A percentile compares a stretch with the other conserved stretches of the same genome.
These are phyloP conservation scores for Pistacia atlantica DNA, from an alignment of 345 rosid species.

Conservation along the genomic window DNA sequence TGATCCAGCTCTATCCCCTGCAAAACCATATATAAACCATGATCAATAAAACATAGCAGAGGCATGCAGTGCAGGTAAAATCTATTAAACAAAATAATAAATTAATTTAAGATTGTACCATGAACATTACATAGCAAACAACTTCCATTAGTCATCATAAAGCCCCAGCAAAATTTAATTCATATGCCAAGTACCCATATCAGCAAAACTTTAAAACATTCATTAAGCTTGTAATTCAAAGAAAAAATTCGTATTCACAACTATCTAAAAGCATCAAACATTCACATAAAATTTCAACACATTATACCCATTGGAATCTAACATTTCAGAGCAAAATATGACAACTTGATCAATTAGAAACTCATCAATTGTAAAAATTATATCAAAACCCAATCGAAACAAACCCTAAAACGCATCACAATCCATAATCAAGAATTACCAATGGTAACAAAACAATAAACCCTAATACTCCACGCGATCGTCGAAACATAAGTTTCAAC, in stretches of 20 bases:
- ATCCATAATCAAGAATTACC: background rate
- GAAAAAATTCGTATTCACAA: background rate
- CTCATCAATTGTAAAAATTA: background rate
- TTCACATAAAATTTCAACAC: background rate
- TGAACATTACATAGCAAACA: background rate
- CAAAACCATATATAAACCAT: constrained; percentile 21
- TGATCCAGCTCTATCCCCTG: constrained; percentile 88
- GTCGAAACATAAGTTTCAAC: background rate
- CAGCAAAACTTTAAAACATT: background rate
- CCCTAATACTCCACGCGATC: background rate
- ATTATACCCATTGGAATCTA: background rate
- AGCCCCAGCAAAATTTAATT: background rate
- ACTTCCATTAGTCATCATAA: background rate
- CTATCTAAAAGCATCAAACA: background rate
- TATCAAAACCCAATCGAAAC: background rate
- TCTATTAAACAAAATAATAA: background rate
- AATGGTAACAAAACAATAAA: background rate
- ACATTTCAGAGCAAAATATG: no score
- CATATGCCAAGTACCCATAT: background rate
- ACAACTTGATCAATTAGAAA: constrained; percentile 3
- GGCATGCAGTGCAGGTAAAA: background rate
- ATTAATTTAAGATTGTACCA: background rate
- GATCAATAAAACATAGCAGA: background rate
- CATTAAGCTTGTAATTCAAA: background rate
- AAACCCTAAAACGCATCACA: background rate